These are phyloP conservation scores for Epichloe elymi DNA, from an alignment of 2,329 filamentous ascomycete genomes.

Conservation along the genomic window DNA sequence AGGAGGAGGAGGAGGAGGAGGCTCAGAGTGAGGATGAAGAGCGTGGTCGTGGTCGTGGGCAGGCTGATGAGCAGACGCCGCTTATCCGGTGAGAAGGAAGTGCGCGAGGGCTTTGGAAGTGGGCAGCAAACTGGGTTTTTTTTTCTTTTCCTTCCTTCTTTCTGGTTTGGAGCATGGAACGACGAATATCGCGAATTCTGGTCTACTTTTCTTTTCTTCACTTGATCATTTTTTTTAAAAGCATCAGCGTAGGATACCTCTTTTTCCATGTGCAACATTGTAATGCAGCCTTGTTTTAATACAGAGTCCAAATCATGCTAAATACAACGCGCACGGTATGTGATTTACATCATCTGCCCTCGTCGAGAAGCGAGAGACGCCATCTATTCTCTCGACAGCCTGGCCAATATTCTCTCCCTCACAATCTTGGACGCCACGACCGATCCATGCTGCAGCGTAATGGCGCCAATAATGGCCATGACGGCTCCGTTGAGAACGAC, in stretches of 20 bases:
- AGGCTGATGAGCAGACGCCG: conserved; percentile 20
- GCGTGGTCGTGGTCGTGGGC: conserved; percentile 1
- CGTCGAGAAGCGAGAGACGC: too few species aligned
- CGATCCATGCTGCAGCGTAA: conserved; percentile 79
- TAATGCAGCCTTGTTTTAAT: conserved; percentile 3
- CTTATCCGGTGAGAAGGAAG: conserved; percentile 13
- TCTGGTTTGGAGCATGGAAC: background rate
- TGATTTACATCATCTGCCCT: background rate
- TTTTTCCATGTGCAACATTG: background rate
- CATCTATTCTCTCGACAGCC: conserved; percentile 11
- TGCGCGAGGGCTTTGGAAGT: too few species aligned
- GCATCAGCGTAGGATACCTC: background rate
- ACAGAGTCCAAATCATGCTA: conserved; percentile 4
- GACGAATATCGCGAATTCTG: background rate
- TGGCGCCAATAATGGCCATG: conserved; percentile 75
- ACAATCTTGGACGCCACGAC: conserved; percentile 62
- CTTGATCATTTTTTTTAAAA: too few species aligned
- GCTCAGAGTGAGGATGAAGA: conserved; percentile 9
- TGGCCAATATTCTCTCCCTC: conserved; percentile 57
- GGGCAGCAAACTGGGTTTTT: background rate
- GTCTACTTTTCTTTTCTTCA: too few species aligned
- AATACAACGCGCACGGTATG: conserved; percentile 10
- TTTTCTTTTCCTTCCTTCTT: background rate
- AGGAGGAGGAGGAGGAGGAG: conserved; percentile 6
- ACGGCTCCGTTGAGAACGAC: conserved; percentile 64